Base-by-base conservation (phyloP, 129 eudicot species). In the Flaveria bidentis region DNA sequence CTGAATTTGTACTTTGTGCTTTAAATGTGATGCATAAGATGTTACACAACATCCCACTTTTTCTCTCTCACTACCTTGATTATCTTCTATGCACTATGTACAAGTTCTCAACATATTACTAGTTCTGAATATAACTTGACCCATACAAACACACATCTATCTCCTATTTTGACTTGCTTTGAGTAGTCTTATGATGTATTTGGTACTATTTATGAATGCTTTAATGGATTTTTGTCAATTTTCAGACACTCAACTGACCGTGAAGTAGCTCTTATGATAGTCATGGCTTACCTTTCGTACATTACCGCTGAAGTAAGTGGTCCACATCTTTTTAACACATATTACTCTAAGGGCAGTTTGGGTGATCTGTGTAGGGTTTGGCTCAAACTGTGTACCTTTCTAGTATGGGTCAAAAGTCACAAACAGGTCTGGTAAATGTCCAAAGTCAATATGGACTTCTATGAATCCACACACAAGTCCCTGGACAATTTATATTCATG, bases 201-300 rank as follows among this genome's bases (percentile, higher is more conserved):
- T 0, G 26, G 0, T 33, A 57, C 39, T 72, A 13, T 53, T 13
- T 62, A 74, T 60, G 30, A 58, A 45, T 65, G 75, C 20, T 49
- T 12, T 33, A 73, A 30, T 69, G 16, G 18, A 20, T 46, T 65
- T 64, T 13, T 72, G 14, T 56, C 7, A 46, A 76, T 81, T 82
- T 84, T 50, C 84, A 90, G 98, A 80, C 89, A 91, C 52, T 88
- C 98, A 71, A 82, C 97, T 18, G 87, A 86, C 63, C 97, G 91
- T 76, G 98, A 91, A 87, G 72, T 94, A 67, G 97, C 92, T 79
- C 80, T 94, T 39, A 84, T 91, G 91, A 74, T 84, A 23, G 84
- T 94, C 44, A 88, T 91, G 98, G 93, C 98, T 52, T 94, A 94
- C 76, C 90, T 91, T 57, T 91, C 98, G 1, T 94, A 94, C 76